phyloP scores from a whole-genome alignment of 768 basidiomycete genomes.

The Tylopilus felleus region DNA sequence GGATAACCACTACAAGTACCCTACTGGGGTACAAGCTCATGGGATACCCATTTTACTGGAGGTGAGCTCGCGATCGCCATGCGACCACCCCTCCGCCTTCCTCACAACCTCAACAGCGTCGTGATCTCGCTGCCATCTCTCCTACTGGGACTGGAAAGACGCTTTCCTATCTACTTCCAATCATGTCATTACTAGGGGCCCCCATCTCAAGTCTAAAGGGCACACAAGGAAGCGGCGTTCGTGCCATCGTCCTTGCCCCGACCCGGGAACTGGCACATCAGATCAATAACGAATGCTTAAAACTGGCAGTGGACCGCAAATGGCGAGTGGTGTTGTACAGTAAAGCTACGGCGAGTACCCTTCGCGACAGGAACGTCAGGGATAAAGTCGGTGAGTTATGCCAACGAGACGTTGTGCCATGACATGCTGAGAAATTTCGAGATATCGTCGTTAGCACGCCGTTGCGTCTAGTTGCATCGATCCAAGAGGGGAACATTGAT shows the following conservation, averaged over 20 bases:
- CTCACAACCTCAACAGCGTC: slow-evolving; percentile 42
- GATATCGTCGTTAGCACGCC: slow-evolving; percentile 95
- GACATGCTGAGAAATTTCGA: slow-evolving; percentile 25
- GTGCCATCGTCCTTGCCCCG: slow-evolving; percentile 83
- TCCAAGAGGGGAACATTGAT: slow-evolving; percentile 64
- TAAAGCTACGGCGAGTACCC: slow-evolving; percentile 83
- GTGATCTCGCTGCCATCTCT: slow-evolving; percentile 91
- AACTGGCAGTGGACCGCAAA: slow-evolving; percentile 74
- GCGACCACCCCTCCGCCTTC: neutral
- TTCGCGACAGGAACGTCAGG: slow-evolving; percentile 66
- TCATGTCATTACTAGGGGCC: slow-evolving; percentile 56
- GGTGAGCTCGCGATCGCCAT: slow-evolving; percentile 38
- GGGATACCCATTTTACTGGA: slow-evolving; percentile 78
- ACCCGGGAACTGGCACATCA: slow-evolving; percentile 96
- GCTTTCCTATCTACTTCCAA: slow-evolving; percentile 83
- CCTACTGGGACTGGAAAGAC: slow-evolving; percentile 99
- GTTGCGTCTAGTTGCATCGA: slow-evolving; percentile 76
- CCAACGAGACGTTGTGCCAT: slow-evolving; percentile 1
- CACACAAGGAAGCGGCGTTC: slow-evolving; percentile 54
- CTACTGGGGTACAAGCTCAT: slow-evolving; percentile 80
- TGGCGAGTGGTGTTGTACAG: slow-evolving; percentile 82
- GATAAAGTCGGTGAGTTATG: slow-evolving; percentile 71
- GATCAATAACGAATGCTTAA: slow-evolving; percentile 87
- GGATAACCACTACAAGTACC: slow-evolving; percentile 56
- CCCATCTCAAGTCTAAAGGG: slow-evolving; percentile 50